Conservation (phyloP, 2,329 filamentous ascomycete genomes). For the Trichoderma sp. region DNA sequence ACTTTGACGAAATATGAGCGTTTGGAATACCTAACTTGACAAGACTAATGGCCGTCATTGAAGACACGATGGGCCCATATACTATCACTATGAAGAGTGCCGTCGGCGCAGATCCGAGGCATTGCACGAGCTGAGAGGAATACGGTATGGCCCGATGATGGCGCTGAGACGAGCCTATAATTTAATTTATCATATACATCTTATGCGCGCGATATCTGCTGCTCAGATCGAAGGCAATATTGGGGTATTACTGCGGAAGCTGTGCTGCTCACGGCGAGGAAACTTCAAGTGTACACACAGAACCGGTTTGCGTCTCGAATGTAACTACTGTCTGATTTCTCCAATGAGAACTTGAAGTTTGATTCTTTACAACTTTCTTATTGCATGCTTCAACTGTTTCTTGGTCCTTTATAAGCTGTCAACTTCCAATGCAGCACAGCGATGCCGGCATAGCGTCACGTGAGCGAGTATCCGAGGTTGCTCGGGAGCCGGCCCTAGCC, state of each 20-base stretch:
- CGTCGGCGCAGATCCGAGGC: neutral
- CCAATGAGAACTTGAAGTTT: neutral
- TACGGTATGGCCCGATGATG: neutral
- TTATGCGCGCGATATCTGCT: neutral
- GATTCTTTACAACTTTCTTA: rapidly evolving
- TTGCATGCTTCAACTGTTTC: neutral
- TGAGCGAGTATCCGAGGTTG: conserved; percentile 46
- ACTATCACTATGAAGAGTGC: conserved; percentile 17
- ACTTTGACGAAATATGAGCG: conserved; percentile 31
- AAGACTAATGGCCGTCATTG: conserved; percentile 10
- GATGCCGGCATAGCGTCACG: conserved; percentile 37
- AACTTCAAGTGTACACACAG: conserved; percentile 31
- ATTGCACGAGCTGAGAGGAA: conserved; percentile 1
- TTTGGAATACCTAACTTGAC: conserved; percentile 33
- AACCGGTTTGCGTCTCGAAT: neutral
- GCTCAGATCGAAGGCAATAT: neutral
- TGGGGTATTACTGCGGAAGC: neutral
- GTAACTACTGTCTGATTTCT: neutral
- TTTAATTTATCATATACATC: neutral
- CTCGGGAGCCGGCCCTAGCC: conserved; percentile 47
- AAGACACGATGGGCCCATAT: conserved; percentile 6
- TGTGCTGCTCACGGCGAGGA: conserved; percentile 23
- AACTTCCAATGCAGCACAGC: neutral
- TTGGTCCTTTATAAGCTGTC: too few species aligned
- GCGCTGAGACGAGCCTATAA: neutral